Percentiles rank a stretch among this genome's conserved stretches.
Conservation (phyloP, 345 rosid genomes). For the Eucalyptus shirleyi region DNA sequence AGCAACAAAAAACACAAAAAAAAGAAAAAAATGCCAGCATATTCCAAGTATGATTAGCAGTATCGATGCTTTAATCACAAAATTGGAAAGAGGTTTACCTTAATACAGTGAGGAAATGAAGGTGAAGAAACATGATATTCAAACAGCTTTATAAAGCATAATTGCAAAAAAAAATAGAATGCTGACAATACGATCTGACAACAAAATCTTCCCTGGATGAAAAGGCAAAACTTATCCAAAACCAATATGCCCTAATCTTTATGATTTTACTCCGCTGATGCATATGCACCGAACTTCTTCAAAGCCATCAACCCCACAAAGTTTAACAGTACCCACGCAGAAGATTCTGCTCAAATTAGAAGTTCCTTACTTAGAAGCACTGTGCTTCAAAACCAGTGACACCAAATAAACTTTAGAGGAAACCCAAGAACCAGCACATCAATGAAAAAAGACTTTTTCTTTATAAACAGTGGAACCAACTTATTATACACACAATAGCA, state of each 20-base stretch:
- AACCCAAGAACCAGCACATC: neutral
- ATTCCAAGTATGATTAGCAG: neutral
- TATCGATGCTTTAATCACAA: neutral
- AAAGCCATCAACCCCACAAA: neutral
- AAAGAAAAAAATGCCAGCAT: neutral
- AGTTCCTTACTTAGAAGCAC: neutral
- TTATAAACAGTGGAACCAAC: neutral
- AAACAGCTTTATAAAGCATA: neutral
- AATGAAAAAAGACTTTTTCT: neutral
- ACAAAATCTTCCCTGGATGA: neutral
- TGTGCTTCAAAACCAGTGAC: neutral
- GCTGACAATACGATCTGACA: neutral
- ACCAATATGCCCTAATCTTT: neutral
- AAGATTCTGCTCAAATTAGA: neutral
- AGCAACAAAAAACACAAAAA: neutral
- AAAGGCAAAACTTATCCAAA: neutral
- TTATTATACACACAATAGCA: neutral
- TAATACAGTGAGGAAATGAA: neutral
- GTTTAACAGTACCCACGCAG: neutral
- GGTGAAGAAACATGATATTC: neutral
- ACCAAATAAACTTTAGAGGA: neutral
- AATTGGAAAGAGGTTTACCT: neutral
- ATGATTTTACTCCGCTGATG: neutral
- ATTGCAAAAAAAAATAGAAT: neutral
- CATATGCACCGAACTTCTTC: neutral